phyloP scores from a whole-genome alignment of 2,329 filamentous ascomycete species.

The Colletotrichum karsti region DNA sequence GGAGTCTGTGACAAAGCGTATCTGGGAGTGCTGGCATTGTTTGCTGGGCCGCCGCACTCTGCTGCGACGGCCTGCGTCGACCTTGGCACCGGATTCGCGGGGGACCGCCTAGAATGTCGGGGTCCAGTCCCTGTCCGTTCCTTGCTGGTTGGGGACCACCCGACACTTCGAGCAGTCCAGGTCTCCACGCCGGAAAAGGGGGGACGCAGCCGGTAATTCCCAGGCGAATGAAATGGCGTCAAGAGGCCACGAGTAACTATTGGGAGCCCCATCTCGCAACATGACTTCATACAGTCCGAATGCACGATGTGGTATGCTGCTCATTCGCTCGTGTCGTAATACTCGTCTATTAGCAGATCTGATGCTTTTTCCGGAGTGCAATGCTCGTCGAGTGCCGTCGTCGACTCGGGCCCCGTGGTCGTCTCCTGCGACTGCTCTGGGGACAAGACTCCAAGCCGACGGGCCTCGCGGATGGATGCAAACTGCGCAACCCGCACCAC shows the following conservation, averaged over 20 bases:
- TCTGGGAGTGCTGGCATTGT: neutral
- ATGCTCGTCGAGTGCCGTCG: constrained; percentile 5
- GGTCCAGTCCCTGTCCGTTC: constrained; percentile 25
- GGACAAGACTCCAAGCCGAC: neutral
- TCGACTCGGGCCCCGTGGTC: constrained; percentile 9
- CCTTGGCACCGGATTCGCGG: constrained; percentile 28
- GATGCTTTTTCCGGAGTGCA: neutral
- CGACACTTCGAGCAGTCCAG: neutral
- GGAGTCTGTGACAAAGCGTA: constrained; percentile 26
- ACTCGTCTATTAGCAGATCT: constrained; percentile 17
- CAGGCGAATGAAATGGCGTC: constrained; percentile 47
- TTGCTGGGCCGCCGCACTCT: neutral
- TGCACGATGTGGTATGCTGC: constrained; percentile 17
- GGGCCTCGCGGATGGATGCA: neutral
- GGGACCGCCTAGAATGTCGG: constrained; percentile 12
- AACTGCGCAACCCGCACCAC: neutral
- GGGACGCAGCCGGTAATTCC: constrained; percentile 16
- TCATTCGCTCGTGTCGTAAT: neutral
- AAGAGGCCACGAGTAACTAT: constrained; percentile 45
- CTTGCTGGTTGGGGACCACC: constrained; percentile 22
- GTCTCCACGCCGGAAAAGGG: neutral
- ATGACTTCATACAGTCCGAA: constrained; percentile 18
- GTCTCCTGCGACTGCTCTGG: neutral
- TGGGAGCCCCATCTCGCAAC: neutral
- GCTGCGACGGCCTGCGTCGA: constrained; percentile 12